phyloP scores from a whole-genome alignment of 805 yeast species.

The Alloascoidea africana region DNA sequence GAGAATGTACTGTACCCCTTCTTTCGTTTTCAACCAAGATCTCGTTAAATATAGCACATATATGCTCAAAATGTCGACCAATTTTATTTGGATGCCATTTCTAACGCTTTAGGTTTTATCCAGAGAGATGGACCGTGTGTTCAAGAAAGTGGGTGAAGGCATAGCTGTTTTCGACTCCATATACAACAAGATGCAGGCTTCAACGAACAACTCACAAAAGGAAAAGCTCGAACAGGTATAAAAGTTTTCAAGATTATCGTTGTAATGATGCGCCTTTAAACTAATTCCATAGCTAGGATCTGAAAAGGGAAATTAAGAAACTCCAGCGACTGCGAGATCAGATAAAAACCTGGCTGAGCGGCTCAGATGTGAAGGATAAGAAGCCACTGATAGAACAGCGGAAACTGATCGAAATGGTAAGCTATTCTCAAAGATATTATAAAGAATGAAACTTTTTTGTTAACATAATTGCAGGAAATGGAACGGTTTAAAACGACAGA shows the following conservation, averaged over 20 bases:
- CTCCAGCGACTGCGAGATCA: slow-evolving; percentile 89
- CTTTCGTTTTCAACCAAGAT: slow-evolving; percentile 8
- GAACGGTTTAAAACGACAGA: slow-evolving; percentile 92
- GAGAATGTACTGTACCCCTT: slow-evolving; percentile 2
- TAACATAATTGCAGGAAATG: slow-evolving; percentile 37
- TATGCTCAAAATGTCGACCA: too few species aligned
- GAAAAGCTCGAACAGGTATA: slow-evolving; percentile 66
- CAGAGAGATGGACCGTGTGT: slow-evolving; percentile 79
- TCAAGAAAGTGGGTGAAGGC: slow-evolving; percentile 89
- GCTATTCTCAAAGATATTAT: background rate
- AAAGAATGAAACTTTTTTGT: background rate
- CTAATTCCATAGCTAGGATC: slow-evolving; percentile 27
- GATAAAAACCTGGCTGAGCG: slow-evolving; percentile 87
- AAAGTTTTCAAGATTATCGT: background rate
- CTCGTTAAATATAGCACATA: too few species aligned
- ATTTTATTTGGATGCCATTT: too few species aligned
- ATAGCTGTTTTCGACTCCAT: slow-evolving; percentile 71
- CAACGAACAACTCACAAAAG: slow-evolving; percentile 78
- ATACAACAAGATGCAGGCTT: slow-evolving; percentile 68
- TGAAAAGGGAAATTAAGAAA: slow-evolving; percentile 90
- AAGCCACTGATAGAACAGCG: slow-evolving; percentile 68
- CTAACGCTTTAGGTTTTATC: too few species aligned
- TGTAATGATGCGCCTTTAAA: slow-evolving; percentile 3
- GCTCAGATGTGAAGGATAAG: slow-evolving; percentile 84
- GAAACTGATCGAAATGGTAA: slow-evolving; percentile 31